Evolutionary conservation across 1,139 yeast genomes (phyloP).

Genomic region (Blastobotrys ciferrii): DNA sequence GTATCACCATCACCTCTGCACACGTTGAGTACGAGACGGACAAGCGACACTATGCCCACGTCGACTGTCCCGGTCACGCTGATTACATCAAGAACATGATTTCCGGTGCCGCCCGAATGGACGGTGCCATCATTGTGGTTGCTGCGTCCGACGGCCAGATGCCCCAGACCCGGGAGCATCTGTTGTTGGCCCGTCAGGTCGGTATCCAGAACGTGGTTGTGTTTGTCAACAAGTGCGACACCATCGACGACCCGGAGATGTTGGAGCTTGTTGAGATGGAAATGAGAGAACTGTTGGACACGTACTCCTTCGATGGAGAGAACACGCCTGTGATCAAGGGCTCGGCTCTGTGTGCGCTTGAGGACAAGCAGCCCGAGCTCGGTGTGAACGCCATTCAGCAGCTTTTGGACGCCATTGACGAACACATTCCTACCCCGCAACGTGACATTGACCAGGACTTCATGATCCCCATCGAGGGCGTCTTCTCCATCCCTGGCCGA

Average conservation of each 20-base stretch:
- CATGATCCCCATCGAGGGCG: constrained; percentile 96
- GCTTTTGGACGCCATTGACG: constrained; percentile 89
- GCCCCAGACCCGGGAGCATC: constrained; percentile 99
- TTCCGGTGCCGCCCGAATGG: constrained; percentile 99
- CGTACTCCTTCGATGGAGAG: constrained; percentile 97
- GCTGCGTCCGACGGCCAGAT: constrained; percentile 99
- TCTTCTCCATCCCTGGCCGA: constrained; percentile 98
- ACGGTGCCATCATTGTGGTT: constrained; percentile 98
- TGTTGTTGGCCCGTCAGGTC: constrained; percentile 97
- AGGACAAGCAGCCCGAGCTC: constrained; percentile 83
- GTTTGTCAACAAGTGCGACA: constrained; percentile 95
- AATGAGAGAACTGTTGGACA: constrained; percentile 91
- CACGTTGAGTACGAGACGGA: constrained; percentile 94
- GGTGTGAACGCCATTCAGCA: constrained; percentile 83
- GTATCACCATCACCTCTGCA: constrained; percentile 97
- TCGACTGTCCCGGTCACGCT: constrained; percentile 98
- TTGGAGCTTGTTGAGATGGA: constrained; percentile 99
- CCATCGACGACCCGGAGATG: constrained; percentile 98
- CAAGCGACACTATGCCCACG: constrained; percentile 93
- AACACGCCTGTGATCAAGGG: constrained; percentile 98
- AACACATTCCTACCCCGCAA: constrained; percentile 90
- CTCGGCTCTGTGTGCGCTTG: constrained; percentile 95
- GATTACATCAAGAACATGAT: constrained; percentile 99
- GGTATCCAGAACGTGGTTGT: constrained; percentile 94
- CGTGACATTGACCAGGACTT: constrained; percentile 97